phyloP scores from a whole-genome alignment of 2,329 filamentous ascomycete genomes.

The Talaromyces pinophilus region DNA sequence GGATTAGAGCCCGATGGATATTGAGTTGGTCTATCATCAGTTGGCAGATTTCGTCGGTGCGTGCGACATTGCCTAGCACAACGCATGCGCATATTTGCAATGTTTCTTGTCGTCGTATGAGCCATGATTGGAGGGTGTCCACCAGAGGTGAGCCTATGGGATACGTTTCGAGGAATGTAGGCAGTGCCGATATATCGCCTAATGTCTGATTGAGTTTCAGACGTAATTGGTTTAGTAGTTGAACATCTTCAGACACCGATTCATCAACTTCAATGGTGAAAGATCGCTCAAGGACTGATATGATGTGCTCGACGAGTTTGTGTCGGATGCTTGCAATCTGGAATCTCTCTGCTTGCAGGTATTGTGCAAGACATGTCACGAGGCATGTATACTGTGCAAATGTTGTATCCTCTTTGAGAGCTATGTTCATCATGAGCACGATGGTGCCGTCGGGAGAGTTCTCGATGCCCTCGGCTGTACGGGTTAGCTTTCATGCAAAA shows the following conservation, averaged over 20 bases:
- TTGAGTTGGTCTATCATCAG: constrained; percentile 42
- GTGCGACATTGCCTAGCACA: constrained; percentile 51
- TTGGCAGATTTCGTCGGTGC: constrained; percentile 46
- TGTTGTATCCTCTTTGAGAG: constrained; percentile 30
- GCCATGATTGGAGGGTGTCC: constrained; percentile 43
- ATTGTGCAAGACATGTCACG: constrained; percentile 36
- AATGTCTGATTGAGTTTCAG: constrained; percentile 45
- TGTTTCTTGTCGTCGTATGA: constrained; percentile 43
- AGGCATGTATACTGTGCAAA: constrained; percentile 38
- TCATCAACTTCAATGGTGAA: constrained; percentile 31
- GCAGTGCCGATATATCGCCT: constrained; percentile 43
- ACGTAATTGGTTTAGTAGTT: constrained; percentile 38
- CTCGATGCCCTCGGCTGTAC: constrained; percentile 38
- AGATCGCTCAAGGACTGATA: constrained; percentile 38
- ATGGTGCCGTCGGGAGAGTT: constrained; percentile 40
- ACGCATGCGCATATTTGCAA: constrained; percentile 50
- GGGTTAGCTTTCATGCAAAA: neutral
- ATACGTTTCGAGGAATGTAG: constrained; percentile 41
- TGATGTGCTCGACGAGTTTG: constrained; percentile 34
- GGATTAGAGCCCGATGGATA: constrained; percentile 45
- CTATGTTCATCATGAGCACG: constrained; percentile 37
- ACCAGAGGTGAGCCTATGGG: constrained; percentile 42
- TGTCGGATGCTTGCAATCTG: constrained; percentile 40
- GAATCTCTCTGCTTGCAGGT: constrained; percentile 43
- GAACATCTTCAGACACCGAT: constrained; percentile 37